Percentiles rank a stretch among this genome's conserved stretches.
Conservation (phyloP, 768 basidiomycete genomes). For the Kondoa subrosea region DNA sequence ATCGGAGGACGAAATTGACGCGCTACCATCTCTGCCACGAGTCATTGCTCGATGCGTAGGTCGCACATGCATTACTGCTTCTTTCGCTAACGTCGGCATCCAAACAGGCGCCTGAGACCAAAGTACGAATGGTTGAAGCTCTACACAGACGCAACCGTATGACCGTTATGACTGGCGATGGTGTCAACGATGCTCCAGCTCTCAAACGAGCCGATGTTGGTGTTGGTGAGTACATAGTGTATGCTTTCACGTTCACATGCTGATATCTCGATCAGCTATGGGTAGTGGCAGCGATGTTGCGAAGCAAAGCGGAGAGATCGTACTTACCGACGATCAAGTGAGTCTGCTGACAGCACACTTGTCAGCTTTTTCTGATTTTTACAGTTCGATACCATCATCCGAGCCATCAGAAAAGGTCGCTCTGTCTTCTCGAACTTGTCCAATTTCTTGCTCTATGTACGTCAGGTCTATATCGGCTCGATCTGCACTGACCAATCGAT, state of each 20-base stretch:
- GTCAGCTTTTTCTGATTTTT: conserved; percentile 8
- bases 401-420: conserved; percentile 25
- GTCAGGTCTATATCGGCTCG: not conserved
- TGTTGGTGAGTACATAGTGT: conserved; percentile 38
- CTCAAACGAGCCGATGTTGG: conserved; percentile 48
- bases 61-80: conserved; percentile 18
- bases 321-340: conserved; percentile 29
- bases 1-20: conserved; percentile 39
- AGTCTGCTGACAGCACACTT: not conserved
- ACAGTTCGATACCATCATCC: conserved; percentile 33
- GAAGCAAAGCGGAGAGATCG: conserved; percentile 28
- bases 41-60: conserved; percentile 29
- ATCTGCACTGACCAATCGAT: no score
- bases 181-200: conserved; percentile 47
- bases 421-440: conserved; percentile 20
- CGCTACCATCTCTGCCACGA: conserved; percentile 37
- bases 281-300: conserved; percentile 23
- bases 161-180: conserved; percentile 53
- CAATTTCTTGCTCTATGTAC: conserved; percentile 19
- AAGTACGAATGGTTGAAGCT: conserved; percentile 45
- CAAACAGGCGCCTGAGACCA: conserved; percentile 32
- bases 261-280: conserved; percentile 28
- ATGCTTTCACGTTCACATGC: conserved; percentile 36
- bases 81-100: conserved; percentile 30
- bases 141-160: conserved; percentile 42